Evolutionary conservation across 768 basidiomycete species (phyloP).

Genomic region (Neoboletus brunneissimus): DNA sequence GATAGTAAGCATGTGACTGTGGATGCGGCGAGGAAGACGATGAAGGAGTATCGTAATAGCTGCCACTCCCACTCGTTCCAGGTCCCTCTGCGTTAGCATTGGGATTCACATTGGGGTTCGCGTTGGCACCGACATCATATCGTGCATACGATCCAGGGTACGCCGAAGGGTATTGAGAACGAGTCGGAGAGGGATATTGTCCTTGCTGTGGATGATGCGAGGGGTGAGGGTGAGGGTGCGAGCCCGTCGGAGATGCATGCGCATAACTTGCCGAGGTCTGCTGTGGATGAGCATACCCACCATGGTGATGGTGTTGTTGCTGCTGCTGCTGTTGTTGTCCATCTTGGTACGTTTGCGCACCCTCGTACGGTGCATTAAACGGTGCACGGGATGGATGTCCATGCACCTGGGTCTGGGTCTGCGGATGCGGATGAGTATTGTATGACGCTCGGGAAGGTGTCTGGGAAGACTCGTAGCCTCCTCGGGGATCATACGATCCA

Average conservation of each 20-base stretch:
- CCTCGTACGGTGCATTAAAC: slow-evolving; percentile 26
- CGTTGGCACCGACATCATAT: slow-evolving; percentile 28
- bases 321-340: slow-evolving; percentile 19
- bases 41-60: slow-evolving; percentile 28
- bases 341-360: slow-evolving; percentile 29
- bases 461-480: slow-evolving; percentile 24
- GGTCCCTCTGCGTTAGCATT: slow-evolving; percentile 12
- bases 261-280: slow-evolving; percentile 17
- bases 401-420: slow-evolving; percentile 21
- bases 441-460: slow-evolving; percentile 21
- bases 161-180: slow-evolving; percentile 26
- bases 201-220: slow-evolving; percentile 23
- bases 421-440: slow-evolving; percentile 15
- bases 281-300: slow-evolving; percentile 21
- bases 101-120: slow-evolving; percentile 15
- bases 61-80: slow-evolving; percentile 9
- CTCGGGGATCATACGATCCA: slow-evolving; percentile 26
- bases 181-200: slow-evolving; percentile 26
- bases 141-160: slow-evolving; percentile 30
- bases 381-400: slow-evolving; percentile 16
- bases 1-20: slow-evolving; percentile 23
- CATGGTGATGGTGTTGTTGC: slow-evolving; percentile 19
- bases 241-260: slow-evolving; percentile 19
- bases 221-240: slow-evolving; percentile 23
- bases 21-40: slow-evolving; percentile 21